Conservation (phyloP, 305 asterid genomes). For the Fraxinus velutina region DNA sequence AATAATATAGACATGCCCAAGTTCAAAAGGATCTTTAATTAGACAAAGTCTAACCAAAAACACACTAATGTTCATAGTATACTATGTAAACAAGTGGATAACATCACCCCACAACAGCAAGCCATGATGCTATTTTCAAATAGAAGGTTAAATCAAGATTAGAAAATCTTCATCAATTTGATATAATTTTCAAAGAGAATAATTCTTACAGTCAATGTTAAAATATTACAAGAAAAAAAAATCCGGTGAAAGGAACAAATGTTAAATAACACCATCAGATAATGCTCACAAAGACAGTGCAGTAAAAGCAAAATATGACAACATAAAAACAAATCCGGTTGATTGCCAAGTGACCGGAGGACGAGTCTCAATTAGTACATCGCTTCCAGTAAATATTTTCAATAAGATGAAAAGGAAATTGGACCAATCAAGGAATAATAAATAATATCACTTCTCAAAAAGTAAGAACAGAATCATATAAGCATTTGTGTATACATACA, state of each 20-base stretch:
- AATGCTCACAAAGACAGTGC: background rate
- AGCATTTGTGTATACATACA: conserved; percentile 43
- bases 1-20: background rate
- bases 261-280: background rate
- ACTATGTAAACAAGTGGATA: background rate
- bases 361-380: background rate
- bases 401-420: background rate
- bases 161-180: background rate
- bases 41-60: background rate
- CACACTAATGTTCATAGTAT: background rate
- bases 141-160: background rate
- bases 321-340: background rate
- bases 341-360: background rate
- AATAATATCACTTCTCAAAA: background rate
- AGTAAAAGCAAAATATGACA: background rate
- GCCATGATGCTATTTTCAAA: background rate
- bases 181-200: background rate
- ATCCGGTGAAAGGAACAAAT: background rate
- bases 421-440: background rate
- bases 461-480: conserved; percentile 9
- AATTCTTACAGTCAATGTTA: background rate
- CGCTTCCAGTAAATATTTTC: background rate
- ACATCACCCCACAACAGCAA: background rate
- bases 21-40: background rate
- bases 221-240: background rate